Percentiles rank a stretch among this genome's conserved stretches.
Conservation (phyloP, 106 monocot genomes). For the Apostasia shenzhenica region DNA sequence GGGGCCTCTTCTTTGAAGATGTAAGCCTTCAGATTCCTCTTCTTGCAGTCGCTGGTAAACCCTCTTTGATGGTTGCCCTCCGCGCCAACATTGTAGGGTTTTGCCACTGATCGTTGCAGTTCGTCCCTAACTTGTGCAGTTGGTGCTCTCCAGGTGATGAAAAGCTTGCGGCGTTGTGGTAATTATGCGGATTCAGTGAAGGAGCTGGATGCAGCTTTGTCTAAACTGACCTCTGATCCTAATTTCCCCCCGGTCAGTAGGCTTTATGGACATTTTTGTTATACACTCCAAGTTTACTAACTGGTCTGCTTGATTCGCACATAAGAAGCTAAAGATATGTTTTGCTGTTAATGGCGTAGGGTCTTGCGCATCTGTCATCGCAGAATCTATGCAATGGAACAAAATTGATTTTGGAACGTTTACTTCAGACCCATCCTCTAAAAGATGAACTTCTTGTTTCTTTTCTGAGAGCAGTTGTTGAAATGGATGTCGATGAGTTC, state of each 20-base stretch:
- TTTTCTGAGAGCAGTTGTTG: conserved; percentile 45
- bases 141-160: conserved; percentile 39
- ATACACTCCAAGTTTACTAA: background rate
- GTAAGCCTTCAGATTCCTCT: conserved; percentile 13
- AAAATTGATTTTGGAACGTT: conserved; percentile 44
- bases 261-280: background rate
- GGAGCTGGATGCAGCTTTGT: conserved; percentile 61
- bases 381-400: conserved; percentile 46
- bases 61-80: background rate
- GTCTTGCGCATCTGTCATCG: conserved; percentile 48
- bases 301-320: background rate
- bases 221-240: conserved; percentile 34
- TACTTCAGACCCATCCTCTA: conserved; percentile 36
- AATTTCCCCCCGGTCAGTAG: conserved; percentile 50
- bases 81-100: background rate
- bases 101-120: background rate
- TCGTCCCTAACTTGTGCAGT: background rate
- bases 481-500: conserved; percentile 49
- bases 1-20: conserved; percentile 79
- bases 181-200: conserved; percentile 37
- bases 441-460: conserved; percentile 33
- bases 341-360: conserved; percentile 32
- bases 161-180: conserved; percentile 19
- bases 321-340: background rate
- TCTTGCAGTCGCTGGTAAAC: background rate